Percentiles rank a stretch among this genome's conserved stretches.
Conservation (phyloP, 805 yeast species). For the Groenewaldozyma salmanticensis region DNA sequence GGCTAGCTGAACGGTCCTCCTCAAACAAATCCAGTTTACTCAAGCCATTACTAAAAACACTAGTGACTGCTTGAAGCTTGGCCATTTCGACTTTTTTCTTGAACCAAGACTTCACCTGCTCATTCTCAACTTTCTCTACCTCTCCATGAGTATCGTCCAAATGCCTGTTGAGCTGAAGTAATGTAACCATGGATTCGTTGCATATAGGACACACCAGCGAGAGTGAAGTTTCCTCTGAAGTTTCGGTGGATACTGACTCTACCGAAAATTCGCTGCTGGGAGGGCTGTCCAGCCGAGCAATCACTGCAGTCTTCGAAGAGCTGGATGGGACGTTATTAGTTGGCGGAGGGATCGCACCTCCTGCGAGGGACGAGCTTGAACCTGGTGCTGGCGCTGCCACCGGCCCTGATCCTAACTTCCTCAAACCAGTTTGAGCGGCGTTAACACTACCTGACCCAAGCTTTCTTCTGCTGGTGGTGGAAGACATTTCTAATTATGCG, state of each 20-base stretch:
- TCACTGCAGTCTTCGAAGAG: background rate
- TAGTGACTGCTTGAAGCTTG: constrained; percentile 26
- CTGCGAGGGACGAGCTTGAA: too few species aligned
- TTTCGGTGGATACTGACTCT: constrained; percentile 12
- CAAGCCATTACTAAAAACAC: constrained; percentile 27
- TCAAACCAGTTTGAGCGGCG: too few species aligned
- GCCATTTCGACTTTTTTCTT: constrained; percentile 33
- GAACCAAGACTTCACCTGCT: constrained; percentile 37
- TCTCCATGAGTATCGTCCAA: constrained; percentile 57
- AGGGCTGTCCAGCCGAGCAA: constrained; percentile 6
- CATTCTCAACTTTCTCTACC: constrained; percentile 22
- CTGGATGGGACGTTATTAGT: too few species aligned
- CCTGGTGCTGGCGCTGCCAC: too few species aligned
- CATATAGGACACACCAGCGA: constrained; percentile 61
- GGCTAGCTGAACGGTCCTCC: constrained; percentile 15
- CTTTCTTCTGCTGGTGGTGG: too few species aligned
- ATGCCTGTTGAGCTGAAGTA: constrained; percentile 47
- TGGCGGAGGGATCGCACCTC: too few species aligned
- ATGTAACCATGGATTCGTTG: constrained; percentile 40
- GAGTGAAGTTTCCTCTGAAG: constrained; percentile 12
- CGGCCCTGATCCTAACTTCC: too few species aligned
- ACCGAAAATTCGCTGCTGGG: constrained; percentile 13
- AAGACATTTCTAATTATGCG: too few species aligned
- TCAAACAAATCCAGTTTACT: constrained; percentile 45
- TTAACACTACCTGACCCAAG: too few species aligned